phyloP scores from a whole-genome alignment of 208 protist genomes.

The Angomonas deanei region DNA sequence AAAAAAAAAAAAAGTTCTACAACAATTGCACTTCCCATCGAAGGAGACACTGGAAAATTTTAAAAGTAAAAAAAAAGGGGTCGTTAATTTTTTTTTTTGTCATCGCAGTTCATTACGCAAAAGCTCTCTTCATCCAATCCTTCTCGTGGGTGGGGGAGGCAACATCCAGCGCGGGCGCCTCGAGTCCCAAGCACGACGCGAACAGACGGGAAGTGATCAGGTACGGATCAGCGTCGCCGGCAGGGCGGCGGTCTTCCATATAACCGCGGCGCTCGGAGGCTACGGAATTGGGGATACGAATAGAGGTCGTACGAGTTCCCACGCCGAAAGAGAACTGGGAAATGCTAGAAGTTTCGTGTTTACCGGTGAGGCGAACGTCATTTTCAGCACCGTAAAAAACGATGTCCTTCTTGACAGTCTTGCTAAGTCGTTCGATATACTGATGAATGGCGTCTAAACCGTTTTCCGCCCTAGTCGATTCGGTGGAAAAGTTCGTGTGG shows the following conservation, averaged over 20 bases:
- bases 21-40: too few relatives aligned
- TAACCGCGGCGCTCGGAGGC: constrained; percentile 91
- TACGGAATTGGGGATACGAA: constrained; percentile 94
- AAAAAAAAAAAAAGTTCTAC: too few relatives aligned
- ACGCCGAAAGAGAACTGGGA: constrained; percentile 73
- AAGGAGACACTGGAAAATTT: too few relatives aligned
- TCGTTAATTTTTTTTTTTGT: too few relatives aligned
- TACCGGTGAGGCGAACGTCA: constrained; percentile 77
- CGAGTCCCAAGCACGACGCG: constrained; percentile 59
- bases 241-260: constrained; percentile 96
- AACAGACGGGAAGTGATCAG: constrained; percentile 92
- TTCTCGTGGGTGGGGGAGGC: constrained; percentile 43
- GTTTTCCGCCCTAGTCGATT: constrained; percentile 72
- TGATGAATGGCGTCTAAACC: constrained; percentile 72
- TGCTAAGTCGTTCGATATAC: constrained; percentile 64
- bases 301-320: constrained; percentile 90
- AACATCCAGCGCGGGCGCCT: constrained; percentile 50
- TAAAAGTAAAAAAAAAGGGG: too few relatives aligned
- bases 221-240: constrained; percentile 96
- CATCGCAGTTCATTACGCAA: too few relatives aligned
- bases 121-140: constrained; percentile 65
- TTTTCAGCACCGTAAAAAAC: constrained; percentile 85
- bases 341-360: constrained; percentile 80
- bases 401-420: constrained; percentile 77
- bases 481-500: constrained; percentile 97